A percentile compares a stretch with the other conserved stretches of the same genome.
These are phyloP conservation scores for Begonia peltatifolia DNA, from an alignment of 306 rosid genomes.

Conservation along the genomic window DNA sequence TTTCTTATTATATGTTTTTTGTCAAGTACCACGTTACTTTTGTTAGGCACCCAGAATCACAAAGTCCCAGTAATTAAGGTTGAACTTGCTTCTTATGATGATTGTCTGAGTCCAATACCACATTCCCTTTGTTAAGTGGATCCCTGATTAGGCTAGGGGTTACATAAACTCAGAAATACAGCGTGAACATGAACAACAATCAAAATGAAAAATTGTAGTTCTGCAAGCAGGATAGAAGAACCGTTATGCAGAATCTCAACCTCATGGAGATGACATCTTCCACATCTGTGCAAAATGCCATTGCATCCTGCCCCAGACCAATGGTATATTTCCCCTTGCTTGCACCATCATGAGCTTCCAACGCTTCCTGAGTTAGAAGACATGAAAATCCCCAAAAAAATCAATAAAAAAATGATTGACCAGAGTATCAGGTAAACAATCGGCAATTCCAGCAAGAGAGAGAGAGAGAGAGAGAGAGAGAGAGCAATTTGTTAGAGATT, in stretches of 20 bases:
- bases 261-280: conserved; percentile 99
- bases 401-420: background rate
- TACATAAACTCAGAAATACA: too few species aligned
- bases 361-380: conserved; percentile 41
- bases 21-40: too few species aligned
- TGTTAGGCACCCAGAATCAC: too few species aligned
- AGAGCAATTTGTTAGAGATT: too few species aligned
- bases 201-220: background rate
- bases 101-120: background rate
- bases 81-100: too few species aligned
- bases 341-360: conserved; percentile 95
- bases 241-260: conserved; percentile 15
- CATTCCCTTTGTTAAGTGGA: background rate
- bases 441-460: too few species aligned
- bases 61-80: too few species aligned
- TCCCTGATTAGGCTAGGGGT: background rate
- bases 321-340: conserved; percentile 95
- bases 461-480: too few species aligned
- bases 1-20: too few species aligned
- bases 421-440: too few species aligned
- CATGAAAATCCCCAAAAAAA: conserved; percentile 6
- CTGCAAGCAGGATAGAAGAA: background rate
- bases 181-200: background rate
- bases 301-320: conserved; percentile 96
- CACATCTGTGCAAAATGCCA: conserved; percentile 84